Evolutionary conservation across 2,329 filamentous ascomycete species (phyloP).

Genomic region (Penicillium sp.): DNA sequence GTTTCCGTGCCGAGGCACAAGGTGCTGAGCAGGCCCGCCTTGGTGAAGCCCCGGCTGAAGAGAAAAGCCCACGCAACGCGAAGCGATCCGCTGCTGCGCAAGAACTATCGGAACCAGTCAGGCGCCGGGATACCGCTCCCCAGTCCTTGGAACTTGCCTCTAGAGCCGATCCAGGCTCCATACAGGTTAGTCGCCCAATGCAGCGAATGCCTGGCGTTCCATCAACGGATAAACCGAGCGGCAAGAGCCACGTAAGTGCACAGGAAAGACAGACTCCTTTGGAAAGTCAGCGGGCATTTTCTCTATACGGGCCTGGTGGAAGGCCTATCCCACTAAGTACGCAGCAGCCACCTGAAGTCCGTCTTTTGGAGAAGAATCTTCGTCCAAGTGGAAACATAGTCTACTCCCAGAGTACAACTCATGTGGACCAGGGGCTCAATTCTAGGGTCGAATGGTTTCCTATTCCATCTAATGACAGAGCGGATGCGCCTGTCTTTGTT

Average conservation of each 20-base stretch:
- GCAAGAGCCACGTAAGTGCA: conserved; percentile 12
- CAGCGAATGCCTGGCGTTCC: conserved; percentile 7
- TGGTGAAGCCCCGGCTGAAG: conserved; percentile 8
- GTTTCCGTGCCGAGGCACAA: conserved; percentile 33
- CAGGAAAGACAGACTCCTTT: conserved; percentile 10
- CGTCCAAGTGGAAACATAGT: conserved; percentile 19
- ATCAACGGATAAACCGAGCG: conserved; percentile 7
- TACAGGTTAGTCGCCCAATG: conserved; percentile 11
- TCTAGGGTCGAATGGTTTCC: conserved; percentile 17
- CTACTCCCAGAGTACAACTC: conserved; percentile 19
- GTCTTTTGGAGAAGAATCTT: conserved; percentile 16
- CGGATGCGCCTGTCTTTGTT: conserved; percentile 32
- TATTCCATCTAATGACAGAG: conserved; percentile 14
- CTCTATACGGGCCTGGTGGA: conserved; percentile 9
- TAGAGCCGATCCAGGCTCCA: conserved; percentile 13
- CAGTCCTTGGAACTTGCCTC: conserved; percentile 13
- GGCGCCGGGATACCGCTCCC: conserved; percentile 9
- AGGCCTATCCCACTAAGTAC: conserved; percentile 23
- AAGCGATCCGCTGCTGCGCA: conserved; percentile 17
- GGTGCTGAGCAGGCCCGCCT: conserved; percentile 13
- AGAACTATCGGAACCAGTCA: conserved; percentile 14
- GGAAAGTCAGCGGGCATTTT: conserved; percentile 8
- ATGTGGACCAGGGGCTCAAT: conserved; percentile 21
- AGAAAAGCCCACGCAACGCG: conserved; percentile 17
- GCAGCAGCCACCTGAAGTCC: conserved; percentile 23